Base-by-base conservation (phyloP, 345 rosid genomes). In the Gossypium sturtianum region DNA sequence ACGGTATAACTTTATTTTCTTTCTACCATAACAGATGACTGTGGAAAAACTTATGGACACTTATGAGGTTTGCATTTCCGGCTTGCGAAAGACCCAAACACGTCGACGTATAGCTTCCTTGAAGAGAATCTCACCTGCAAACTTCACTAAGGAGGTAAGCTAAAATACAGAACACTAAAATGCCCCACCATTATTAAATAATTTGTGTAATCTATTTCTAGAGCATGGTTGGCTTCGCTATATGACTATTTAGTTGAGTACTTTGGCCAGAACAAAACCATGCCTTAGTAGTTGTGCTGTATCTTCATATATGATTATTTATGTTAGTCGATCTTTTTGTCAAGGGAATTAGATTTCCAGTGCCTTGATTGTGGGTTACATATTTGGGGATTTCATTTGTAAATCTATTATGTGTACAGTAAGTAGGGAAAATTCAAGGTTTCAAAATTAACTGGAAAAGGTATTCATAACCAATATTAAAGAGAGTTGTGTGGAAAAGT, bases 131-230 rank as follows among this genome's bases (percentile, higher is more conserved):
- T 72, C 92, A 20, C 99, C 97, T 1, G 99, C 90, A 29, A 95
- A 93, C 87, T 95, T 95, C 77, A 86, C 99, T 3, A 93, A 87
- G 86, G 86, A 79, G 93, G 98, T 92, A 81, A 19, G 1, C 15
- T 71, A 20, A 6, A 29, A 13, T 34, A 62, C 48, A 2, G 15
- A 72, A 49, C 27, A 25, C 22, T 45, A 23, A 29, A n/a, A 51
- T 53, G 51, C 29, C 10, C 0, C 10, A 41, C 4, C 44, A 25
- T 58, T 11, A 4, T 15, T 5, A 59, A 5, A 60, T 62, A 13
- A 15, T 64, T 5, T 7, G 22, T 59, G 47, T 71, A n/a, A 11
- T 70, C 54, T 48, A 68, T 68, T 22, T 66, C 15, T 57, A 57
- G 53, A 29, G 27, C 58, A 19, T 23, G 27, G 48, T 29, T 52